Percentiles rank a stretch among this genome's conserved stretches.
Evolutionary conservation across 495 filamentous ascomycete species (phyloP).

Genomic region (Hypoxylon rickii): DNA sequence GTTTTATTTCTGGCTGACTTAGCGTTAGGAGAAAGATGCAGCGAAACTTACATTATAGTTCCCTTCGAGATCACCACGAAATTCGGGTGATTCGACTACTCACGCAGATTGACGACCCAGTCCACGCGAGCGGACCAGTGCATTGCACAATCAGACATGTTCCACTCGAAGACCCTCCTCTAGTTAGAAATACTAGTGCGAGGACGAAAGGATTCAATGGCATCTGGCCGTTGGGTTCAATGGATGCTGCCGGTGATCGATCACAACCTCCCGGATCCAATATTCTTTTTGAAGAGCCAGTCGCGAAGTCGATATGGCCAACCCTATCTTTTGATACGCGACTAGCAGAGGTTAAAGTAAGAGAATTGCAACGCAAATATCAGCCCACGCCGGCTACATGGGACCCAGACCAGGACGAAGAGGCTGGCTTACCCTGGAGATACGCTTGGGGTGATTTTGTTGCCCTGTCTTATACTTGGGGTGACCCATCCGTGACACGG

Average conservation of each 20-base stretch:
- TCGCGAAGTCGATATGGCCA: no score
- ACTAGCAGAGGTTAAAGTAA: no score
- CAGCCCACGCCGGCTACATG: slow-evolving; percentile 10
- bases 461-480: slow-evolving; percentile 15
- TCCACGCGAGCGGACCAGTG: slow-evolving; percentile 10
- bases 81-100: slow-evolving; percentile 19
- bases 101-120: slow-evolving; percentile 12
- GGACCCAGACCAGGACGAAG: slow-evolving; percentile 12
- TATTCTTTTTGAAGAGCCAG: slow-evolving; percentile 9
- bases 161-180: slow-evolving; percentile 7
- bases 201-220: slow-evolving; percentile 6
- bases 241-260: no score
- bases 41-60: slow-evolving; percentile 15
- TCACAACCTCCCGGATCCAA: slow-evolving; percentile 6
- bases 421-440: slow-evolving; percentile 11
- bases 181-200: neutral
- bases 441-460: slow-evolving; percentile 22
- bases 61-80: slow-evolving; percentile 6
- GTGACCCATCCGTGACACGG: slow-evolving; percentile 3
- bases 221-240: slow-evolving; percentile 9
- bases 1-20: no score
- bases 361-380: neutral
- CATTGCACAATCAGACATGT: slow-evolving; percentile 14
- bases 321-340: no score
- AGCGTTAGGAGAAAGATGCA: no score